A percentile compares a stretch with the other conserved stretches of the same genome.
phyloP scores from a whole-genome alignment of 2,329 filamentous ascomycete species.

The Amylocarpus encephaloides region DNA sequence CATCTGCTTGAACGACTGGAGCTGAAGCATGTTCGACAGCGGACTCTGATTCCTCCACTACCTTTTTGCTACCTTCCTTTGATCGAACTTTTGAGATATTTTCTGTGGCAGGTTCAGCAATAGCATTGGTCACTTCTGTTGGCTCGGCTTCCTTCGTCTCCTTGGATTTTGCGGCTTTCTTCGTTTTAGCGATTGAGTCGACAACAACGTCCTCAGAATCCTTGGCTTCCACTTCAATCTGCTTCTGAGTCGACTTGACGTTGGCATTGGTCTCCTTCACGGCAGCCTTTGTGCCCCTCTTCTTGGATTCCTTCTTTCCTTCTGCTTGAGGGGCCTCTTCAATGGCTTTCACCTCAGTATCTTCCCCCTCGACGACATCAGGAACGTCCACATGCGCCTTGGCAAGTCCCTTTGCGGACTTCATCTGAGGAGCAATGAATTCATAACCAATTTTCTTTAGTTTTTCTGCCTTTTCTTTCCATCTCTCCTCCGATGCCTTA shows the following conservation, averaged over 20 bases:
- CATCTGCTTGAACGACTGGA: slow-evolving; percentile 1
- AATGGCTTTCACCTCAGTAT: slow-evolving; percentile 27
- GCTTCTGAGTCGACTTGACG: too few relatives aligned
- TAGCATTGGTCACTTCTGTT: slow-evolving; percentile 7
- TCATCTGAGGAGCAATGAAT: slow-evolving; percentile 68
- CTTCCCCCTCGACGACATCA: slow-evolving; percentile 22
- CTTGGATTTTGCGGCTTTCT: slow-evolving; percentile 30
- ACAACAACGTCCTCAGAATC: too few relatives aligned
- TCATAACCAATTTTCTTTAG: slow-evolving; percentile 79
- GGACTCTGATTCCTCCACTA: slow-evolving; percentile 7
- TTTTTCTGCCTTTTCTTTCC: slow-evolving; percentile 63
- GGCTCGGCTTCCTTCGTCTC: slow-evolving; percentile 27
- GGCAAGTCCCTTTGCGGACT: slow-evolving; percentile 50
- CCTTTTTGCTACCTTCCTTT: neutral
- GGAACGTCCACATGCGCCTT: slow-evolving; percentile 30
- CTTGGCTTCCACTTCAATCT: too few relatives aligned
- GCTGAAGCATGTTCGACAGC: neutral
- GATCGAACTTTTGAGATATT: too few relatives aligned
- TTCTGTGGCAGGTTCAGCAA: neutral
- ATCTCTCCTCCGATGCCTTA: slow-evolving; percentile 63
- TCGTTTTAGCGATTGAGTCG: too few relatives aligned
- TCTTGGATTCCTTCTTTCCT: slow-evolving; percentile 18
- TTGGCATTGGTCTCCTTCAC: too few relatives aligned
- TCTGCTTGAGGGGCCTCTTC: slow-evolving; percentile 15
- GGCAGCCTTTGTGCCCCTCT: slow-evolving; percentile 27